Conservation (phyloP, 1,139 yeast genomes). For the Geotrichum restrictum region DNA sequence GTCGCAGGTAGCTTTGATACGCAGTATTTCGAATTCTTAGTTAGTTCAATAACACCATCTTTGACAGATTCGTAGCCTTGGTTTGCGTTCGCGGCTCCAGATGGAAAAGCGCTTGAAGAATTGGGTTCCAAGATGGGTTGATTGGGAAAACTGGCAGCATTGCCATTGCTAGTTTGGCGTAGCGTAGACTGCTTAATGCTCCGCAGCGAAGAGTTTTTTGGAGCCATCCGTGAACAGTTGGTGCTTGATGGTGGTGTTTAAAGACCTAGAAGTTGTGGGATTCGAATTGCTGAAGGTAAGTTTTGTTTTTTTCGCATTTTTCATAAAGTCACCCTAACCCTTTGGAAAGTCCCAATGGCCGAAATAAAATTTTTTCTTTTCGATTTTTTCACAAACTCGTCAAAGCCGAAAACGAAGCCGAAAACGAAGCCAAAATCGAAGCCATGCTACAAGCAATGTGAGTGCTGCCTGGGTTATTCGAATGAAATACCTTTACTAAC, state of each 20-base stretch:
- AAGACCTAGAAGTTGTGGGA: background rate
- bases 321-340: slow-evolving; percentile 11
- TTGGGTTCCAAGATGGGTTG: background rate
- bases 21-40: slow-evolving; percentile 57
- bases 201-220: slow-evolving; percentile 3
- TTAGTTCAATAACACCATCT: slow-evolving; percentile 47
- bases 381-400: background rate
- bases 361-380: slow-evolving; percentile 11
- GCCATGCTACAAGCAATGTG: slow-evolving; percentile 9
- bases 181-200: slow-evolving; percentile 1
- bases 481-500: background rate
- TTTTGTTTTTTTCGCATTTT: background rate
- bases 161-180: background rate
- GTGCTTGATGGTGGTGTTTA: background rate
- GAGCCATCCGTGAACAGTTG: background rate
- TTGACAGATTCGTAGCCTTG: background rate
- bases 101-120: background rate
- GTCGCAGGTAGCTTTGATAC: slow-evolving; percentile 58
- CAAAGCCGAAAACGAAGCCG: background rate
- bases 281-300: background rate
- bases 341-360: slow-evolving; percentile 8
- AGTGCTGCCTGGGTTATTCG: background rate
- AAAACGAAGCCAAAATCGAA: too few relatives aligned
- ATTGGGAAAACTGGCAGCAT: background rate
- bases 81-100: background rate